Percentiles rank a stretch among this genome's conserved stretches.
phyloP scores from a whole-genome alignment of 345 rosid species.

The Ailanthus altissimus region DNA sequence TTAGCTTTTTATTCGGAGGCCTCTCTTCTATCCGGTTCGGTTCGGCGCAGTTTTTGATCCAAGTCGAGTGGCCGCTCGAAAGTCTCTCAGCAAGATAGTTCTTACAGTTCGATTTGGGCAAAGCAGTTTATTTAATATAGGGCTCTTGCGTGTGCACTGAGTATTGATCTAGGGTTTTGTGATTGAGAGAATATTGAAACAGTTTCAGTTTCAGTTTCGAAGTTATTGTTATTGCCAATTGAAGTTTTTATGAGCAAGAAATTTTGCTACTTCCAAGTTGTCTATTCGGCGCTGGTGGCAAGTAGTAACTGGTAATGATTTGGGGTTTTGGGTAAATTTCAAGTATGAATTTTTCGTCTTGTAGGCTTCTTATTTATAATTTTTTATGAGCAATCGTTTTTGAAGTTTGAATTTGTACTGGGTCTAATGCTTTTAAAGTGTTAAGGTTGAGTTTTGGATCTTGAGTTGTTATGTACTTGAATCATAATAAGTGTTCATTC shows the following conservation, averaged over 20 bases:
- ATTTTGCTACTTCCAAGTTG: background rate
- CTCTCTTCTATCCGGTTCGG: background rate
- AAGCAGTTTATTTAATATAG: background rate
- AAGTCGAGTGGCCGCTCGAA: background rate
- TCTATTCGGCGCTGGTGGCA: background rate
- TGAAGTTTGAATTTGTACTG: background rate
- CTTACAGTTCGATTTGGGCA: background rate
- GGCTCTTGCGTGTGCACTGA: background rate
- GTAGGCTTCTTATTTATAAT: background rate
- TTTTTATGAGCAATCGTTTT: background rate
- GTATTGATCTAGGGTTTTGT: background rate
- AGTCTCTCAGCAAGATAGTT: background rate
- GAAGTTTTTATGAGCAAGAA: background rate
- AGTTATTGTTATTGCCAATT: background rate
- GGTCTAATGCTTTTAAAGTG: background rate
- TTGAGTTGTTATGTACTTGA: conserved; percentile 2
- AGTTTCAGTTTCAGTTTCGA: background rate
- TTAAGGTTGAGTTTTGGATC: conserved; percentile 15
- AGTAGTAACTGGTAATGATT: conserved; percentile 17
- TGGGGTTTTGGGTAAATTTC: conserved; percentile 8
- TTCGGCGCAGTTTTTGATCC: conserved; percentile 3
- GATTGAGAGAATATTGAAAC: background rate
- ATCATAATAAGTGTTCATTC: background rate
- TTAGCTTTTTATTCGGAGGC: background rate
- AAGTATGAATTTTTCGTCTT: background rate